Conservation (phyloP, 768 basidiomycete species). For the Calocera viscosa region DNA sequence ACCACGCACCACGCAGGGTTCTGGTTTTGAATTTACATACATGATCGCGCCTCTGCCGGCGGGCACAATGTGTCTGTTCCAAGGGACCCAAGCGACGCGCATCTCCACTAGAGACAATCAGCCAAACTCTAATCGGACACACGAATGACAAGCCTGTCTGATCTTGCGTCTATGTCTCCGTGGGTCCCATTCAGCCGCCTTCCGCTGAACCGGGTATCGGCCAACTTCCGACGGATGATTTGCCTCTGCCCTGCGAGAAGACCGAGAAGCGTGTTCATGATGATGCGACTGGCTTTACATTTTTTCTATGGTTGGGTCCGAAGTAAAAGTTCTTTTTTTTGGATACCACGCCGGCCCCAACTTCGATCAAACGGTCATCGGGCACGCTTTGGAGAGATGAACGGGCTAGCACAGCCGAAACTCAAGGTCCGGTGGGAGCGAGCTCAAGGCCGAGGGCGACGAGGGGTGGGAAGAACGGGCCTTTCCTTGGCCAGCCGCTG, state of each 20-base stretch:
- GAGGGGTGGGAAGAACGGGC: neutral
- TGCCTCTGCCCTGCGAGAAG: neutral
- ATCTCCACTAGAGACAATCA: conserved; percentile 8
- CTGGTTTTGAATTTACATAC: conserved; percentile 8
- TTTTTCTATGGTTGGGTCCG: neutral
- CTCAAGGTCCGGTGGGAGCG: neutral
- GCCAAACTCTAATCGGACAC: conserved; percentile 7
- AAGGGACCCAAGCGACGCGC: neutral
- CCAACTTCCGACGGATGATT: neutral
- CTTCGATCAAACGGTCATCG: neutral
- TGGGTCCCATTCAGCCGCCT: neutral
- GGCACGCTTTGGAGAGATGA: neutral
- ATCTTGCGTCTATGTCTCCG: conserved; percentile 8
- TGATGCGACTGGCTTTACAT: neutral
- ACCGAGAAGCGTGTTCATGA: neutral
- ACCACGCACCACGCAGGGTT: neutral
- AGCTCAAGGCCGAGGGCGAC: neutral
- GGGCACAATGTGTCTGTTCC: neutral
- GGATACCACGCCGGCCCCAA: neutral
- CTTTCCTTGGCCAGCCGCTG: conserved; percentile 8
- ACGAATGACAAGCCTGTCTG: conserved; percentile 4
- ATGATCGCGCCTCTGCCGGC: neutral
- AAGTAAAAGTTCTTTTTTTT: neutral
- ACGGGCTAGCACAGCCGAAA: conserved; percentile 5
- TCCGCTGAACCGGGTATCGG: conserved; percentile 6